Base-by-base conservation (phyloP, 139 green algal genomes). In the Micromonas pusilla region DNA sequence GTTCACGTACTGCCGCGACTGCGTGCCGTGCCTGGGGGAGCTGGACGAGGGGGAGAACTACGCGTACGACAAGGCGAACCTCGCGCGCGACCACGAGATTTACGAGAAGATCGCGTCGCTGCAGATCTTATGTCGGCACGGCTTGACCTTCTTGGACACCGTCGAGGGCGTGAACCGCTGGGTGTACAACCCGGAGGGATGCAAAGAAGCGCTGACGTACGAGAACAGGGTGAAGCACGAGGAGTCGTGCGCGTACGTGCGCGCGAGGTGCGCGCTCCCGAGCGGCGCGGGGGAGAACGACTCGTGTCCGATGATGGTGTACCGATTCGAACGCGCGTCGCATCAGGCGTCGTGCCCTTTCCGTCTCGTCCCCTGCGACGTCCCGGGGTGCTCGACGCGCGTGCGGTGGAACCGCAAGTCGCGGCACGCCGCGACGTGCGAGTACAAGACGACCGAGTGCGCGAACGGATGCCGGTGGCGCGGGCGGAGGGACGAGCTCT, bases 381-480 rank as follows among this genome's bases (percentile, higher is more conserved):
- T 72, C 26, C 3, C 13, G 21, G 65, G 65, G 65, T 72, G 65
- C 65, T 25, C n/a, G 28, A 33, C 4, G 65, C n/a, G n/a, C 4
- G 30, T 72, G 3, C 65, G 13, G 65, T 33, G 13, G 3, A 52
- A 33, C 30, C 32, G 33, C 13, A 2, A 3, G 3, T 2, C n/a
- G 65, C 65, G 38, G 20, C 65, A 72, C 65, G 30, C 28, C 3
- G 26, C 13, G 13, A 38, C 30, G 28, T 72, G 65, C 33, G 26
- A 32, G 30, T 3, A 45, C 26, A 33, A 32, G n/a, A 3, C 3
- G 26, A 21, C 38, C 21, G n/a, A 32, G 65, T 72, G 65, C 33
- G 26, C 65, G 28, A 72, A 72, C 30, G 65, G 26, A 45, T 72
- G 65, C 65, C n/a, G 28, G 30, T 72, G 65, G 65, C 3, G 28